A percentile compares a stretch with the other conserved stretches of the same genome.
These are phyloP conservation scores for Catharanthus roseus DNA, from an alignment of 257 asterid species.

Conservation along the genomic window DNA sequence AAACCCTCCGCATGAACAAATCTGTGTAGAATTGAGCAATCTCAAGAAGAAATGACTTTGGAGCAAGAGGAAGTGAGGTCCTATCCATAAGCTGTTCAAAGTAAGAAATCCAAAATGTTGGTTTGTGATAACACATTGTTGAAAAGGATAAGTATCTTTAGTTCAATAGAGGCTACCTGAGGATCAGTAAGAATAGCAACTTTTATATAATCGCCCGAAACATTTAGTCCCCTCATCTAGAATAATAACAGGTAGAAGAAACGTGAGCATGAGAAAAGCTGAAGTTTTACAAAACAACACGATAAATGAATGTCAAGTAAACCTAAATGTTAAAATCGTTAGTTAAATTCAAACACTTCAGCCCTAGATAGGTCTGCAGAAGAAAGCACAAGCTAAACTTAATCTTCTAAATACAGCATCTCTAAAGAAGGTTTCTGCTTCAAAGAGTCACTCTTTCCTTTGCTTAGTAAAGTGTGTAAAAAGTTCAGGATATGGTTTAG, in stretches of 20 bases:
- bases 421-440: not conserved
- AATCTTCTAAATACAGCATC: not conserved
- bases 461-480: not conserved
- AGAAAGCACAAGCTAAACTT: not conserved
- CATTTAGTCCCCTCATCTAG: conserved; percentile 48
- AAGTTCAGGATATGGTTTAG: not conserved
- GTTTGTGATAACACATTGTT: conserved; percentile 6
- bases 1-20: conserved; percentile 90
- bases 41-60: conserved; percentile 74
- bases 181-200: conserved; percentile 89
- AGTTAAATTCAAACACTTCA: not conserved
- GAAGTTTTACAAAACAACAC: not conserved
- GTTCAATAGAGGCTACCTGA: conserved; percentile 49
- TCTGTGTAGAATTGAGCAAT: conserved; percentile 82
- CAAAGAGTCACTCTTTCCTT: not conserved
- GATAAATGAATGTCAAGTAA: not conserved
- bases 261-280: not conserved
- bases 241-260: conserved; percentile 1
- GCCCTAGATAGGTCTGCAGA: not conserved
- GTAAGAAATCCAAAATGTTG: conserved; percentile 12
- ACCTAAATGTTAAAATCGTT: not conserved
- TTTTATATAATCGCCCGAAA: conserved; percentile 50
- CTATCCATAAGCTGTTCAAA: conserved; percentile 78
- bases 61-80: conserved; percentile 74
- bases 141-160: not conserved